Conservation (phyloP, 2,329 filamentous ascomycete species). For the Magnaporthiopsis rhizophila region DNA sequence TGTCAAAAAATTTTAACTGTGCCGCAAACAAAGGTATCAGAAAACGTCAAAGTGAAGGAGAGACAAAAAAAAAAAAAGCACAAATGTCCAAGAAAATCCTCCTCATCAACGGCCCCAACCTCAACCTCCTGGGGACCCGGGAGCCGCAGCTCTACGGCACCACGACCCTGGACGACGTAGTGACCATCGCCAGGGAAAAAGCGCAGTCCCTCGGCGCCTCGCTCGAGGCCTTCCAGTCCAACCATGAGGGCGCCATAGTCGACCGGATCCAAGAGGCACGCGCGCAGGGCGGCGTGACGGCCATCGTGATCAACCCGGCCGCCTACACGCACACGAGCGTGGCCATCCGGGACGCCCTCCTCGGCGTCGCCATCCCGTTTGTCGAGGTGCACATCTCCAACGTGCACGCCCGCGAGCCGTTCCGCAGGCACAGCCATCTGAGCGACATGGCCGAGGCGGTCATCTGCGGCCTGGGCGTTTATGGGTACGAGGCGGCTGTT, state of each 20-base stretch:
- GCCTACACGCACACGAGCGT: conserved; percentile 71
- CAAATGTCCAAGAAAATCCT: conserved; percentile 37
- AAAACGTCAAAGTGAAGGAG: too few species aligned
- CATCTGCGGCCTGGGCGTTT: conserved; percentile 60
- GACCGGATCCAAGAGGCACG: conserved; percentile 55
- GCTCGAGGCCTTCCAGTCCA: conserved; percentile 62
- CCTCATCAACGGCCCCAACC: conserved; percentile 74
- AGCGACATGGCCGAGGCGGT: conserved; percentile 69
- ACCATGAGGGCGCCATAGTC: conserved; percentile 67
- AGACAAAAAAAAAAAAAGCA: not conserved
- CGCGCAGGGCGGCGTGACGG: conserved; percentile 27
- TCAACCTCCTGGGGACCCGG: conserved; percentile 69
- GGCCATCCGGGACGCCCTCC: conserved; percentile 64
- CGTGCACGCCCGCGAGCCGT: conserved; percentile 63
- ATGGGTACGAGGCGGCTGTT: conserved; percentile 53
- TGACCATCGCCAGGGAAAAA: conserved; percentile 38
- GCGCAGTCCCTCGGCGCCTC: conserved; percentile 36
- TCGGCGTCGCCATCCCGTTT: conserved; percentile 63
- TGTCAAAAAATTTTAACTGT: too few species aligned
- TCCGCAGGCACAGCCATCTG: conserved; percentile 62
- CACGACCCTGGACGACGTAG: conserved; percentile 58
- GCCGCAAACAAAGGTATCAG: not conserved
- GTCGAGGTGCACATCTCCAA: conserved; percentile 73
- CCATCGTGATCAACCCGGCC: conserved; percentile 69
- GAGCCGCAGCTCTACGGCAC: conserved; percentile 68